Conservation (phyloP, 2,329 filamentous ascomycete species). For the Karstenula rhodostoma region DNA sequence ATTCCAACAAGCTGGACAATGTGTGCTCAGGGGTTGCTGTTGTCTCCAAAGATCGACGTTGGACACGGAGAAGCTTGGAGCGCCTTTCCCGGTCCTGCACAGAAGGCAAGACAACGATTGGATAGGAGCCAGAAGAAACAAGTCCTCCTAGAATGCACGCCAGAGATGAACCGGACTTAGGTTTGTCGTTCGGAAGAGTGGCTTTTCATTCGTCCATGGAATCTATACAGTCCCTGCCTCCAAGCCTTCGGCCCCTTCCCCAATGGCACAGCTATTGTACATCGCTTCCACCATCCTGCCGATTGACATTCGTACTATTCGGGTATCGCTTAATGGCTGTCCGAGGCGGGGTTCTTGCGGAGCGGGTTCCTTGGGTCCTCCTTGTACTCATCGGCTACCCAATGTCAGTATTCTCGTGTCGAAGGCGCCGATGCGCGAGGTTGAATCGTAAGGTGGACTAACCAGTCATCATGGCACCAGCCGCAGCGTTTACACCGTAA, state of each 20-base stretch:
- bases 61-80: too few species aligned
- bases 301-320: constrained; percentile 24
- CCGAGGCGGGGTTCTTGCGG: constrained; percentile 41
- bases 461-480: constrained; percentile 81
- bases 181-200: constrained; percentile 12
- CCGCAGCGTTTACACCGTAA: constrained; percentile 89
- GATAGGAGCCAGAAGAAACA: not conserved
- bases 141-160: too few species aligned
- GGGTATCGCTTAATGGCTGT: constrained; percentile 37
- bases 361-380: constrained; percentile 91
- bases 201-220: constrained; percentile 19
- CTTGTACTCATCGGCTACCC: constrained; percentile 88
- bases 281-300: constrained; percentile 34
- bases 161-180: not conserved
- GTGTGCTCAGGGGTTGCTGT: too few species aligned
- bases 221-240: constrained; percentile 45
- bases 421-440: not conserved
- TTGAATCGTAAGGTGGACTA: constrained; percentile 52
- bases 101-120: not conserved
- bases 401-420: constrained; percentile 25
- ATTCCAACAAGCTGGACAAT: too few species aligned
- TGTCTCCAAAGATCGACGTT: too few species aligned
- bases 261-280: constrained; percentile 46
- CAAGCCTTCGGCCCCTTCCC: constrained; percentile 17
- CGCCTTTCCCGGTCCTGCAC: too few species aligned